phyloP scores from a whole-genome alignment of 345 rosid species.

The Syzygium aromaticum region DNA sequence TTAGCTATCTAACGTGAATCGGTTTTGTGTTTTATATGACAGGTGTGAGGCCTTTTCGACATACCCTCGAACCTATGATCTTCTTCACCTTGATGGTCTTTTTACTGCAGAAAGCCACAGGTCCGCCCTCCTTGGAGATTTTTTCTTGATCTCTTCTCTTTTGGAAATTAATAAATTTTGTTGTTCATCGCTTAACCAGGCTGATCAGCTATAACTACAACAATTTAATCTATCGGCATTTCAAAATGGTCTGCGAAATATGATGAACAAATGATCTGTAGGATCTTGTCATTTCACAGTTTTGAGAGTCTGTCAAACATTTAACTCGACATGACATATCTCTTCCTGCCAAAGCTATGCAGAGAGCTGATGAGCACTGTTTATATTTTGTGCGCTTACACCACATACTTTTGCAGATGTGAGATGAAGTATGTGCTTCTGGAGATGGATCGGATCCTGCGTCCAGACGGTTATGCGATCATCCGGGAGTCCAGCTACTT shows the following conservation, averaged over 20 bases:
- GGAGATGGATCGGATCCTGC: conserved; percentile 90
- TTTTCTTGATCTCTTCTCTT: not conserved
- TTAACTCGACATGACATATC: not conserved
- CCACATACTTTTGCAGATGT: conserved; percentile 37
- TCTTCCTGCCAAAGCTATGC: not conserved
- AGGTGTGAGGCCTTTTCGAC: conserved; percentile 99
- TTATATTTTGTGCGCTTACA: not conserved
- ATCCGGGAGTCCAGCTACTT: conserved; percentile 80
- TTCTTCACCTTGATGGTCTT: conserved; percentile 85
- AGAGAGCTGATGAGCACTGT: not conserved
- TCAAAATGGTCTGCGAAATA: not conserved
- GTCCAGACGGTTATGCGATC: conserved; percentile 65
- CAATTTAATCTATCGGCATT: not conserved
- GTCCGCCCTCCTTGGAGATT: conserved; percentile 21
- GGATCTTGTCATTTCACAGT: not conserved
- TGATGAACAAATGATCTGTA: not conserved
- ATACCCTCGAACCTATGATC: conserved; percentile 93
- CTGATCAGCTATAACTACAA: not conserved
- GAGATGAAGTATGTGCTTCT: conserved; percentile 76
- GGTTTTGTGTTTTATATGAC: conserved; percentile 11
- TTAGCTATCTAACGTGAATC: not conserved
- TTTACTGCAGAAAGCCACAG: conserved; percentile 89
- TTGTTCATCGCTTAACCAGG: not conserved
- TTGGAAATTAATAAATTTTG: not conserved
- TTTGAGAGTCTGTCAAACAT: not conserved